A percentile compares a stretch with the other conserved stretches of the same genome.
These are phyloP conservation scores for Candida mattraensis DNA, from an alignment of 805 yeast species.

Conservation along the genomic window DNA sequence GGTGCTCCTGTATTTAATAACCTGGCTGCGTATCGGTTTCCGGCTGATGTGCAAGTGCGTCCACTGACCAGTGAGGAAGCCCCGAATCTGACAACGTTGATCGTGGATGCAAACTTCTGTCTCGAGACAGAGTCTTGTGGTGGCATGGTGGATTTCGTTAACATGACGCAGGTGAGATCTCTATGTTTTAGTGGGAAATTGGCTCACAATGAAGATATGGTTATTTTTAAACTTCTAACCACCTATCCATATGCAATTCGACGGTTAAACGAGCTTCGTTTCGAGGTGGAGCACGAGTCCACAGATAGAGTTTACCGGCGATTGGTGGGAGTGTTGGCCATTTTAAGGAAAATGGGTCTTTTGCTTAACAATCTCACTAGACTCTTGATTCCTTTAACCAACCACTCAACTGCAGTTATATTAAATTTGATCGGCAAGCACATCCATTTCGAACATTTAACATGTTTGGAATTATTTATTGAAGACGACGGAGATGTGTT, in stretches of 20 bases:
- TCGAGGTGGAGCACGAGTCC: constrained; percentile 24
- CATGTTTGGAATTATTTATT: constrained; percentile 26
- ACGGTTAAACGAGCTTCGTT: constrained; percentile 26
- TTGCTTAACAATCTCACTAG: constrained; percentile 25
- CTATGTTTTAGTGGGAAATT: constrained; percentile 29
- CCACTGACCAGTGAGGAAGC: constrained; percentile 28
- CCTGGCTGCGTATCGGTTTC: constrained; percentile 25
- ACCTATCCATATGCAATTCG: constrained; percentile 27
- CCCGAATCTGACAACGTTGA: constrained; percentile 26
- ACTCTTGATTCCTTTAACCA: constrained; percentile 32
- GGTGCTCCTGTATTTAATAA: constrained; percentile 15
- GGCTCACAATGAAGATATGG: constrained; percentile 36
- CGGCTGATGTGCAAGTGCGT: constrained; percentile 17
- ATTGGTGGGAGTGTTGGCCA: constrained; percentile 35
- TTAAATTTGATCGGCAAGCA: constrained; percentile 30
- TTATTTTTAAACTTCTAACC: constrained; percentile 30
- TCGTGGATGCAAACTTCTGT: constrained; percentile 32
- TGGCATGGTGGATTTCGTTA: constrained; percentile 28
- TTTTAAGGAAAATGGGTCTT: constrained; percentile 31
- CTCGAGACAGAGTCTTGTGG: constrained; percentile 21
- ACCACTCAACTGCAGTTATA: constrained; percentile 33
- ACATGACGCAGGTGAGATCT: constrained; percentile 18
- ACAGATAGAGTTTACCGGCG: constrained; percentile 33
- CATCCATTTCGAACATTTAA: constrained; percentile 32
- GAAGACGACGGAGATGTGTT: constrained; percentile 33